These are phyloP conservation scores for Paracoccidioides lutzii DNA, from an alignment of 2,329 filamentous ascomycete species.

Conservation along the genomic window DNA sequence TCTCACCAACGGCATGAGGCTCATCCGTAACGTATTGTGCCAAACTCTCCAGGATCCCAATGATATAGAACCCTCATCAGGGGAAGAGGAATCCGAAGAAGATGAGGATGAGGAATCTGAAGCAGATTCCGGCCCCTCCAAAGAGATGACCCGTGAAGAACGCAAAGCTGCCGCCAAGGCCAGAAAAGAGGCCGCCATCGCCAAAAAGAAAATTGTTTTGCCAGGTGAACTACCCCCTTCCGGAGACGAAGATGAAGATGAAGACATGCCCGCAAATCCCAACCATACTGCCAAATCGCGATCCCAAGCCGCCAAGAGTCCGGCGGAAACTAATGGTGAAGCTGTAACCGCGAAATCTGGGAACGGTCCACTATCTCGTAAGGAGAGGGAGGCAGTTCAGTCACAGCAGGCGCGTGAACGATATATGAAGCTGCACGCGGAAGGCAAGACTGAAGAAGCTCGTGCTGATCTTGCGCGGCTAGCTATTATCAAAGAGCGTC, in stretches of 20 bases:
- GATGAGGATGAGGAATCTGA: too few species aligned
- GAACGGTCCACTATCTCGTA: slow-evolving; percentile 44
- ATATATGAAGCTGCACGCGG: slow-evolving; percentile 82
- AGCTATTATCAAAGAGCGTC: slow-evolving; percentile 68
- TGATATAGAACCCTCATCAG: slow-evolving; percentile 29
- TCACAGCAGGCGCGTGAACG: slow-evolving; percentile 78
- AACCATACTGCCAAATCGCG: slow-evolving; percentile 61
- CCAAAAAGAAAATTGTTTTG: slow-evolving; percentile 58
- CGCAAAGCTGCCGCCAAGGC: slow-evolving; percentile 80
- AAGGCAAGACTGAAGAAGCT: slow-evolving; percentile 94
- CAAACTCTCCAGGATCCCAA: slow-evolving; percentile 22
- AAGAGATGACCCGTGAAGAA: slow-evolving; percentile 65
- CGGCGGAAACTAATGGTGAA: slow-evolving; percentile 22
- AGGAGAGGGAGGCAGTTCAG: slow-evolving; percentile 67
- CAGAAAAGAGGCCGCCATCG: slow-evolving; percentile 78
- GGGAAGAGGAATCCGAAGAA: slow-evolving; percentile 37
- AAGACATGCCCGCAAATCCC: slow-evolving; percentile 60
- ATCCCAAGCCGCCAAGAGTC: slow-evolving; percentile 52
- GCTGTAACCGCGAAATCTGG: slow-evolving; percentile 35
- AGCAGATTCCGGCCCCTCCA: slow-evolving; percentile 37
- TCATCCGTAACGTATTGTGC: background rate
- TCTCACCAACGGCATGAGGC: background rate
- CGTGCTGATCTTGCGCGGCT: slow-evolving; percentile 77
- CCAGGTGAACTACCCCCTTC: slow-evolving; percentile 77
- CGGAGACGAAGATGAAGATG: slow-evolving; percentile 27